Conservation (phyloP, 257 asterid genomes). For the Solanum virginianum region DNA sequence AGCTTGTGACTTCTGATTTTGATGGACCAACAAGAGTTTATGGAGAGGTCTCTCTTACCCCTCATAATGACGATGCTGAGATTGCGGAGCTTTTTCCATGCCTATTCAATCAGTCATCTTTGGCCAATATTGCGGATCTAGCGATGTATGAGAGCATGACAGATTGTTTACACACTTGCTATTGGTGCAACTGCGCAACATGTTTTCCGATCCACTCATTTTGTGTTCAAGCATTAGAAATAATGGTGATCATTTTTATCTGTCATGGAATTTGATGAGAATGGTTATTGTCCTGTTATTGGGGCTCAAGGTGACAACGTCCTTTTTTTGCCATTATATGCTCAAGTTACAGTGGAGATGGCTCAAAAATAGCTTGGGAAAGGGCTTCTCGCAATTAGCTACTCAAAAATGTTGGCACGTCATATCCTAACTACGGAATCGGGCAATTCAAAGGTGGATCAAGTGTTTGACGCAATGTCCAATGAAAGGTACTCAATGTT, state of each 20-base stretch:
- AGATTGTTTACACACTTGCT: neutral
- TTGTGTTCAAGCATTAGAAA: neutral
- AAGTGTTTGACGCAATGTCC: neutral
- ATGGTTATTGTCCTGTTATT: constrained; percentile 43
- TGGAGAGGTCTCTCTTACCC: neutral
- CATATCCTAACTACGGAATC: neutral
- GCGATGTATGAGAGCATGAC: neutral
- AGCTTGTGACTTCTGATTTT: neutral
- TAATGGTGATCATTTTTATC: constrained; percentile 40
- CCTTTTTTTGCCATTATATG: constrained; percentile 22
- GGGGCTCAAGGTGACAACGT: constrained; percentile 74
- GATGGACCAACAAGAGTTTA: neutral
- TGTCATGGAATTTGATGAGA: constrained; percentile 36
- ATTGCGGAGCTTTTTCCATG: neutral
- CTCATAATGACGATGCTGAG: neutral
- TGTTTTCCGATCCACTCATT: too few species aligned
- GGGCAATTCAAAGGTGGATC: neutral
- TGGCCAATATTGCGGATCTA: neutral
- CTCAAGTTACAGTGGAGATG: neutral
- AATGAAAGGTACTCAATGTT: too few species aligned
- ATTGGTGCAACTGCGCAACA: neutral
- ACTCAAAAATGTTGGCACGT: neutral
- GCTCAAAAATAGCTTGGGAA: neutral
- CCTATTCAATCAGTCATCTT: neutral
- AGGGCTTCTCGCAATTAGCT: neutral